Base-by-base conservation (phyloP, 768 basidiomycete species). In the Suillus variegatus region DNA sequence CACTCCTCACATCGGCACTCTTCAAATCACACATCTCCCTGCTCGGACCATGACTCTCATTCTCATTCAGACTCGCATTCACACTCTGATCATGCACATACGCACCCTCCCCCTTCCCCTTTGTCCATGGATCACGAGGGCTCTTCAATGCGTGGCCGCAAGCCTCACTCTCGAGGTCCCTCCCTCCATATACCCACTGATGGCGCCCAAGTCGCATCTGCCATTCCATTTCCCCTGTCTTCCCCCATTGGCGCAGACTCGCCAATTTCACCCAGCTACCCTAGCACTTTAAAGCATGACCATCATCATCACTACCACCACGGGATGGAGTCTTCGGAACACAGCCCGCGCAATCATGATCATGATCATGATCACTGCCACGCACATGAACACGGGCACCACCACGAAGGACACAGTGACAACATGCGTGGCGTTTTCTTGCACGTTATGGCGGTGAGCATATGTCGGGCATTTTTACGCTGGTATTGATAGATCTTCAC, bases 401-500 rank as follows among this genome's bases (percentile, higher is more conserved):
- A 80, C 13, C 91, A 90, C 69, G 91, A 95, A 76, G 91, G 93
- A 0, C 95, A 97, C 72, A 94, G 93, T 77, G 94, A 99, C 76
- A 99, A 99, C 75, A 99, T 99, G 97, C 91, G 95, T 41, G 97
- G 97, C 20, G 95, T 99, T 70, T 99, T 99, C 76, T 78, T 99
- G 64, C 97, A 99, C 73, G 97, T 99, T 56, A 90, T 97, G 89
- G 95, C 95, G 64, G 93, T 93, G 79, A 69, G 88, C 76, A 35
- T 62, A 38, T 60, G 51, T 16, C 25, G n/a, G n/a, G 20, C 25
- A 13, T 35, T 61, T 52, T 20, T 25, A 40, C 44, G 61, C 63
- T 60, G 67, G 67, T 46, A 71, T 60, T 38, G 41, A 66, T 25
- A 47, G 16, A 32, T 60, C 57, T 47, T 46, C 55, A 43, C 66